Percentiles rank a stretch among this genome's conserved stretches.
Conservation (phyloP, 805 yeast genomes). For the Candida nanaspora region DNA sequence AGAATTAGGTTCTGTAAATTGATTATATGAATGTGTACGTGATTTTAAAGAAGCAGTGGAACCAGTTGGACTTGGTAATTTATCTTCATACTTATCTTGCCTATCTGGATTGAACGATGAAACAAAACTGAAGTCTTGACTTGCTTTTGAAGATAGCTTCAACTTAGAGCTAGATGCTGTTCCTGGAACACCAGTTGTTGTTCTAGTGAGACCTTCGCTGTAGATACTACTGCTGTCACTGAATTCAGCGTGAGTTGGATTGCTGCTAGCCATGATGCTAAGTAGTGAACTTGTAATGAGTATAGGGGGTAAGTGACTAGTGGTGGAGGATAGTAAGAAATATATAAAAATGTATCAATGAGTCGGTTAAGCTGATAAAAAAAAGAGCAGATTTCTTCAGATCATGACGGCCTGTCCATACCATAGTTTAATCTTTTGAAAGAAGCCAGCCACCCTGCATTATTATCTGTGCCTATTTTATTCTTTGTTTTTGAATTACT, state of each 20-base stretch:
- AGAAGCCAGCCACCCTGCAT: constrained; percentile 1
- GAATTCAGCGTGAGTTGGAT: not conserved
- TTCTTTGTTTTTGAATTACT: not conserved
- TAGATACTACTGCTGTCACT: constrained; percentile 1
- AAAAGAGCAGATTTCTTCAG: too few species aligned
- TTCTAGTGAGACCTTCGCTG: not conserved
- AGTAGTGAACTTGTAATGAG: too few species aligned
- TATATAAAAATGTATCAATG: too few species aligned
- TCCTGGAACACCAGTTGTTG: not conserved
- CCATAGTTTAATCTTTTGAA: too few species aligned
- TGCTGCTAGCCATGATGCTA: too few species aligned
- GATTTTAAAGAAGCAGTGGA: not conserved
- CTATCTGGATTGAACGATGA: not conserved
- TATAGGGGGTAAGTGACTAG: too few species aligned
- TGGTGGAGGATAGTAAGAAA: too few species aligned
- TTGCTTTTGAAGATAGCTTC: not conserved
- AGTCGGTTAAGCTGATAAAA: too few species aligned
- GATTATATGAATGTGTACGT: not conserved
- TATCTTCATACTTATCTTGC: not conserved
- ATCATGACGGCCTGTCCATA: too few species aligned
- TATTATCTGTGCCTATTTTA: too few species aligned
- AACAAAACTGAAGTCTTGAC: constrained; percentile 2
- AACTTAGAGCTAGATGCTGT: not conserved
- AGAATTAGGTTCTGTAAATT: not conserved
- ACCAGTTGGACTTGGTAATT: not conserved